These are phyloP conservation scores for Corymbia citriodora DNA, from an alignment of 441 rosid genomes.

Conservation along the genomic window DNA sequence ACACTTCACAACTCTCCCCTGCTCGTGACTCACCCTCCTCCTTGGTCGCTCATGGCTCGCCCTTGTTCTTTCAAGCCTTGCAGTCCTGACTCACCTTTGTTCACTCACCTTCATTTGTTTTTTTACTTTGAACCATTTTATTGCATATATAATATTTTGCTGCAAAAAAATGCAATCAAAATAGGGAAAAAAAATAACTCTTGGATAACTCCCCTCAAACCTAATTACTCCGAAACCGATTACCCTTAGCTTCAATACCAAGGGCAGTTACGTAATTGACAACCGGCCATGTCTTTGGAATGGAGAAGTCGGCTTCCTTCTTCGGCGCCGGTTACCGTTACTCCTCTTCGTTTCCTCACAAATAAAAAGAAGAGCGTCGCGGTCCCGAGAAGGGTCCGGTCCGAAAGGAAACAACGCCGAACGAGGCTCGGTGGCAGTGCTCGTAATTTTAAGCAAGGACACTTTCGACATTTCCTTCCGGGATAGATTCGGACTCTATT, in stretches of 20 bases:
- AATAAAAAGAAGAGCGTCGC: not conserved
- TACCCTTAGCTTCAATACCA: not conserved
- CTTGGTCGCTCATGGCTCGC: not conserved
- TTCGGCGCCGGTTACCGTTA: not conserved
- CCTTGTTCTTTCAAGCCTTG: not conserved
- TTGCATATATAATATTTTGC: no score
- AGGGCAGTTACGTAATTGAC: not conserved
- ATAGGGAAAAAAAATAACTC: not conserved
- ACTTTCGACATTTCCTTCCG: not conserved
- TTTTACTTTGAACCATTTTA: no score
- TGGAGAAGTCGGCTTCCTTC: not conserved
- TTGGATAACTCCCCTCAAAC: not conserved
- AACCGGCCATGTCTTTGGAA: rapidly evolving
- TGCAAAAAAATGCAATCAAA: no score
- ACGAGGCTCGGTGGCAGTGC: not conserved
- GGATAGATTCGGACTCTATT: not conserved
- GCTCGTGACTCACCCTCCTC: not conserved
- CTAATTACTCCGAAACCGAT: not conserved
- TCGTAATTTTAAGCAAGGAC: not conserved
- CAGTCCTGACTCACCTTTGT: not conserved
- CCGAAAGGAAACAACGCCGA: not conserved
- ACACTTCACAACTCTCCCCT: not conserved
- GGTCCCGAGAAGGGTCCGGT: not conserved
- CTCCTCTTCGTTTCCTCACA: not conserved
- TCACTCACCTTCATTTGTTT: not conserved